Conservation (phyloP, 2,329 filamentous ascomycete genomes). For the Phyllosticta ampelicida region DNA sequence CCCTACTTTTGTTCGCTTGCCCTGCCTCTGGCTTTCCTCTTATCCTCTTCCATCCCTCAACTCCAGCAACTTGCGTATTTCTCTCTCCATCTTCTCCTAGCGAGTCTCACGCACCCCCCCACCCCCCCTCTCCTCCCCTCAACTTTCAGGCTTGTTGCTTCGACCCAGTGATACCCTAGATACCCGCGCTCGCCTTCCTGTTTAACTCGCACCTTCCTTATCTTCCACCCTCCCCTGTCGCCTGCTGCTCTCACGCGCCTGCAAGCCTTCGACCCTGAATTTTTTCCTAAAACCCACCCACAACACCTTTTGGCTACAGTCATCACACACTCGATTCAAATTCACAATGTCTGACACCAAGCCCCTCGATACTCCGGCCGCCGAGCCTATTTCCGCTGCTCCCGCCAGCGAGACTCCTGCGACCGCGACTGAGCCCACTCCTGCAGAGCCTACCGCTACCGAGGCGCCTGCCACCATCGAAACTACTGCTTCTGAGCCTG, state of each 20-base stretch:
- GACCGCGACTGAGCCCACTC: slow-evolving; percentile 31
- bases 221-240: not conserved
- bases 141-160: slow-evolving; percentile 4
- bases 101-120: not conserved
- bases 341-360: slow-evolving; percentile 9
- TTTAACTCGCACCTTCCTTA: not conserved
- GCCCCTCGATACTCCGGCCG: slow-evolving; percentile 7
- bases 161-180: slow-evolving; percentile 7
- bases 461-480: slow-evolving; percentile 22
- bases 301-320: not conserved
- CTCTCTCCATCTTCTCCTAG: not conserved
- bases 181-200: slow-evolving; percentile 1
- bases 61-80: not conserved
- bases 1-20: slow-evolving; percentile 5
- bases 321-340: not conserved
- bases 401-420: not conserved
- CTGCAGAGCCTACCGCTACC: slow-evolving; percentile 22
- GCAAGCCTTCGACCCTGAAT: not conserved
- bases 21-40: not conserved
- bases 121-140: not conserved
- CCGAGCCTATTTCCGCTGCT: slow-evolving; percentile 1
- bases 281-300: slow-evolving; percentile 2
- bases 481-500: slow-evolving; percentile 23
- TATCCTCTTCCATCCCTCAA: not conserved
- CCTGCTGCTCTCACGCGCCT: not conserved